Base-by-base conservation (phyloP, 139 green algal genomes). In the Coelastrella sp. region DNA sequence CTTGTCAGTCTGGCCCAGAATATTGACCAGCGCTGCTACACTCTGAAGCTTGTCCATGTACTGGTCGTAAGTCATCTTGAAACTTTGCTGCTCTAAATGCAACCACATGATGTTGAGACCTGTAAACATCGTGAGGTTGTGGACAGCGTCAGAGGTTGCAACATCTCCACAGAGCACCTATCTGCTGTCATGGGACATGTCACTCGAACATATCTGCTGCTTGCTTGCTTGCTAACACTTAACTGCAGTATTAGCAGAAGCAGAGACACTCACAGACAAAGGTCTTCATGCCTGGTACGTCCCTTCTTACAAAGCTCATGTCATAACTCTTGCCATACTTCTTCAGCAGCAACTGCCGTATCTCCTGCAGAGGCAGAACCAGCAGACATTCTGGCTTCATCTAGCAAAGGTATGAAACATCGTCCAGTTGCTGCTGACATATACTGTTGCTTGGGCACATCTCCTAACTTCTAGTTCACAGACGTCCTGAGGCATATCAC, bases 291-390 rank as follows among this genome's bases (percentile, higher is more conserved):
- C 90, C 90, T 13, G 88, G 88, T 21, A 92, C 82, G 45, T 92
- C 85, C 4, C 90, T 83, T 27, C 83, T 76, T 0, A 91, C 90
- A 43, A 93, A 87, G 27, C 66, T 85, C 23, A 93, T 71, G 79
- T 93, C 90, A 51, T 90, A 89, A 21, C 50, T 85, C 82, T 93
- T 93, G 74, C 86, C 86, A 75, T 89, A 88, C 69, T 92, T 93
- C 2, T 23, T 77, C 25, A 78, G 84, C 27, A 93, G 86, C 2
- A 93, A 87, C 17, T 76, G 6, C 0, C 88, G 84, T 27, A 93
- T 83, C 83, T 93, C 90, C 43, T 85, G 63, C 50, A 66, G 13
- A 30, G 23, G 57, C 57, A 32, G 57, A 27, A 23, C 0, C 57
- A 32, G 57, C 19, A n/a, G 57, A 57, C 11, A 23, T 57, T 57